Evolutionary conservation across 2,329 filamentous ascomycete genomes (phyloP).

Genomic region (Penicillium nordicum): DNA sequence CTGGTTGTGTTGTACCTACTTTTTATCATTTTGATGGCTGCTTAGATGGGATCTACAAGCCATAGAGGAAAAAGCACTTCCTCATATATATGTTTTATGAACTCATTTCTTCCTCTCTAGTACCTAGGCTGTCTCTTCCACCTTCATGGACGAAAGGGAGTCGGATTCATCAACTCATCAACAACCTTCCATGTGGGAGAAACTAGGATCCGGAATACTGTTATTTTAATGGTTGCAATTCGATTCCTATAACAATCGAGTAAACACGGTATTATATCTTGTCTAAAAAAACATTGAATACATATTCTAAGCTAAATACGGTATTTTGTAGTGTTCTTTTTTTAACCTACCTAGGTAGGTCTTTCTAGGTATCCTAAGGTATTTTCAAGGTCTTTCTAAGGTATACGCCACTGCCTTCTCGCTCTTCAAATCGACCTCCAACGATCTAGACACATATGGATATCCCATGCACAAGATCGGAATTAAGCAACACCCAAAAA

Average conservation of each 20-base stretch:
- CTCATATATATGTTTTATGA: constrained; percentile 1
- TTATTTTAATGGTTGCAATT: too few species aligned
- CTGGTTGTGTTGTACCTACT: constrained; percentile 9
- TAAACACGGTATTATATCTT: too few species aligned
- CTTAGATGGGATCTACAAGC: neutral
- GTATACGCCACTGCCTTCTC: constrained; percentile 29
- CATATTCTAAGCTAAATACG: too few species aligned
- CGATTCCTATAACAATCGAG: too few species aligned
- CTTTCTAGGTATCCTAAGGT: too few species aligned
- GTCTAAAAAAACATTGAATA: too few species aligned
- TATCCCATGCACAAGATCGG: constrained; percentile 30
- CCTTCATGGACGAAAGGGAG: constrained; percentile 8
- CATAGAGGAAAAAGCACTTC: neutral
- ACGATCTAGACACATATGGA: constrained; percentile 35
- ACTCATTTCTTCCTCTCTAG: neutral
- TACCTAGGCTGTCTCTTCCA: too few species aligned
- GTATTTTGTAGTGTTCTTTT: too few species aligned
- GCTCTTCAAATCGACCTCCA: constrained; percentile 32
- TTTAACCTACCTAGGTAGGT: too few species aligned
- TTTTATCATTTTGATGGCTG: constrained; percentile 3
- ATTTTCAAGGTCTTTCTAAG: too few species aligned
- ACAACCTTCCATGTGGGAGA: constrained; percentile 20
- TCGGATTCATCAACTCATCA: constrained; percentile 23
- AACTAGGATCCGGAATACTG: too few species aligned
- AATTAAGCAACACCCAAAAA: neutral